phyloP scores from a whole-genome alignment of 345 rosid genomes.

The Triadica sebifera region DNA sequence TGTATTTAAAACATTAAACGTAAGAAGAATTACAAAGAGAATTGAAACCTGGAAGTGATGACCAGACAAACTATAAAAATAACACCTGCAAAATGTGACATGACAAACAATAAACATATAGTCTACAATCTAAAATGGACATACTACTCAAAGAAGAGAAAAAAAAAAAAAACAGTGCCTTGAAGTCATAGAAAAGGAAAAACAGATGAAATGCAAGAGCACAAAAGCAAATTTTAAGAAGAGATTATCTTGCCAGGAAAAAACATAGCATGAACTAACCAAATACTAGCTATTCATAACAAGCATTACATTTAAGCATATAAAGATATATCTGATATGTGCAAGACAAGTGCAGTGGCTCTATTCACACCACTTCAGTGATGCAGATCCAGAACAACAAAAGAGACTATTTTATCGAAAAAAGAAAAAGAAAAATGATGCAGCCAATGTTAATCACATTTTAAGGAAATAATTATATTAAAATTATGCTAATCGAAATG shows the following conservation, averaged over 20 bases:
- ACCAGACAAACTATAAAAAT: slow-evolving; percentile 27
- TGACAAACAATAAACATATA: neutral
- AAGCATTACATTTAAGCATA: neutral
- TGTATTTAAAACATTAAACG: neutral
- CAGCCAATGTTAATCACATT: neutral
- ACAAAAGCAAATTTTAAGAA: neutral
- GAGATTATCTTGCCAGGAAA: neutral
- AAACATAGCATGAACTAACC: neutral
- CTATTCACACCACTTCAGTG: neutral
- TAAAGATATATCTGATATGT: neutral
- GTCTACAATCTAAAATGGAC: neutral
- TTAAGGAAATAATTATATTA: neutral
- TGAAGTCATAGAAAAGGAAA: neutral
- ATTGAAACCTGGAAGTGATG: slow-evolving; percentile 26
- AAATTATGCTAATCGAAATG: no score
- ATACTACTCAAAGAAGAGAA: neutral
- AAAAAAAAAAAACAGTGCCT: neutral
- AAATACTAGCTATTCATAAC: neutral
- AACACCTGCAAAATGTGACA: slow-evolving; percentile 19
- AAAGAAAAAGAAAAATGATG: neutral
- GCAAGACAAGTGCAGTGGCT: neutral
- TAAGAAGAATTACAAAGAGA: neutral
- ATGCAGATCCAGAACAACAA: neutral
- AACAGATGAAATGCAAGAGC: neutral
- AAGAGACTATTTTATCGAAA: neutral